phyloP scores from a whole-genome alignment of 2,329 filamentous ascomycete species.

The Zarea fungicola region DNA sequence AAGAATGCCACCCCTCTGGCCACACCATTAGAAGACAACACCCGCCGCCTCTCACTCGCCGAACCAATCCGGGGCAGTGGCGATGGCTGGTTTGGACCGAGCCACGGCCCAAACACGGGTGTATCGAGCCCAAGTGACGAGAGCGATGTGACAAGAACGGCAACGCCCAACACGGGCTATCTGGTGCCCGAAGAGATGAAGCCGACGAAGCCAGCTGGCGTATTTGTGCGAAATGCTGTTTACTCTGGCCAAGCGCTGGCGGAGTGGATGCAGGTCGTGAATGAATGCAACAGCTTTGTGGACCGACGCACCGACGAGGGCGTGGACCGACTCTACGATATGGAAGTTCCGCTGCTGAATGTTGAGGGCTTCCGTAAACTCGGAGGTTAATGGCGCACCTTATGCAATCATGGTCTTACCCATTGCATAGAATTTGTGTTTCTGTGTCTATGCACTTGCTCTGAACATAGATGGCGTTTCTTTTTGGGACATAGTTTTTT shows the following conservation, averaged over 20 bases:
- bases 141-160: conserved; percentile 14
- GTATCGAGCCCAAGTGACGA: conserved; percentile 17
- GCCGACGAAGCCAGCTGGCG: conserved; percentile 41
- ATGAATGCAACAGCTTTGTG: conserved; percentile 77
- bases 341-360: conserved; percentile 50
- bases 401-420: not conserved
- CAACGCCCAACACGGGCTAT: conserved; percentile 9
- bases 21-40: conserved; percentile 27
- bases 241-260: conserved; percentile 70
- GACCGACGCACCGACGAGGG: conserved; percentile 71
- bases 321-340: conserved; percentile 57
- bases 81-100: not conserved
- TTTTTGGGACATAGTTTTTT: not conserved
- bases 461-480: conserved; percentile 4
- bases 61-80: conserved; percentile 14
- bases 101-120: conserved; percentile 19
- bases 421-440: not conserved
- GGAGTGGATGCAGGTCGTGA: conserved; percentile 71
- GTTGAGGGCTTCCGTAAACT: conserved; percentile 38
- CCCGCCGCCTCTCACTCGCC: conserved; percentile 18
- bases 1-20: conserved; percentile 39
- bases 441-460: not conserved
- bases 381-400: conserved; percentile 21
- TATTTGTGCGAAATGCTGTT: conserved; percentile 43
- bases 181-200: conserved; percentile 23